Base-by-base conservation (phyloP, 805 yeast species). In the Cyberlindnera americana region DNA sequence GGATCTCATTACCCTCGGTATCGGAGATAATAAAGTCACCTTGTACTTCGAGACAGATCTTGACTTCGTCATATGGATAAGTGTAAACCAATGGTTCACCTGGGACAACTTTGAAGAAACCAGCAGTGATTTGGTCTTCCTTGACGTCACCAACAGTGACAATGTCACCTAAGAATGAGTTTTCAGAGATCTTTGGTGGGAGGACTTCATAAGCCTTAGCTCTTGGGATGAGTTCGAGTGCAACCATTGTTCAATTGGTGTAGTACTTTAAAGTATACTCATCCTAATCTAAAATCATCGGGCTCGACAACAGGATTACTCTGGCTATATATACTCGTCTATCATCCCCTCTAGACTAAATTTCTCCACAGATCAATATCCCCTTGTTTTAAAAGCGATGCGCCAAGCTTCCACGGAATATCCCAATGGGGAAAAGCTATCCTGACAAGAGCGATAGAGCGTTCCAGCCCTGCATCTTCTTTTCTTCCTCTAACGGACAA, bases 11-110 rank as follows among this genome's bases (percentile, higher is more conserved):
- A 18, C 88, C 88, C 38, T 78, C 71, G 64, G 78, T 82, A 53
- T 81, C 88, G 43, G 75, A 53, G 52, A 81, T 68, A 37, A 69
- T 65, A 68, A 76, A 80, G 54, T 75, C 78, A 37, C 86, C 86
- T 16, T 37, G 36, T 40, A 77, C 80, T 61, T 81, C 86, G 47
- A 81, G 69, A 58, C 78, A 73, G 51, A 81, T 67, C 65, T 81
- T 81, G 77, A 78, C 74, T 65, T 80, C 88, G 56, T 81, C 85
- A 62, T 79, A 52, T 37, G 57, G 70, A 63, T 81, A 81, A 37
- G 69, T 65, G 70, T 80, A 81, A 12, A 73, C 82, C 56, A 81
- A 69, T 34, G 81, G 75, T 61, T 78, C 81, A 44, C 88, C 88
- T 44, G 73, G 70, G 56, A 78, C 81, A 56, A 81, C 87, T 54